Base-by-base conservation (phyloP, 768 basidiomycete genomes). In the Panaeolus papilionaceus region DNA sequence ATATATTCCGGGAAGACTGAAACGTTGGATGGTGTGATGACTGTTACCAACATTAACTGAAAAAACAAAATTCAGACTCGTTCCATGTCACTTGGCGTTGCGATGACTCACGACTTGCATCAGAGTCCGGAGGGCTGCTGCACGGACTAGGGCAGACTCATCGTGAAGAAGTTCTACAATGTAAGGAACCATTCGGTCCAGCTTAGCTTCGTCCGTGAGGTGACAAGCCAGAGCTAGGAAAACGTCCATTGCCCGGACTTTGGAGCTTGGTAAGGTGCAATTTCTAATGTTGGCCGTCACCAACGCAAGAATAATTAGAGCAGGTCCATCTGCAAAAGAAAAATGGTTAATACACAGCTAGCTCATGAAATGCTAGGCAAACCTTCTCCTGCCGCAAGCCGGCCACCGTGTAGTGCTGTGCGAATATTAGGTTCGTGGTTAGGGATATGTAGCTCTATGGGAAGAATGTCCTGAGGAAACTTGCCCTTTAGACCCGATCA, bases 1-100 rank as follows among this genome's bases (percentile, higher is more conserved):
- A 99, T 92, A 76, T 98, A 99, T 77, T 98, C 96, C 0, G 96
- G 93, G 73, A 99, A 92, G 28, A 98, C 93, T 8, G 93, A 81
- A 7, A 82, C 83, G 72, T 97, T 95, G 28, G 82, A 96, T 82
- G 90, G 96, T 81, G 80, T 97, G 85, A 94, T 93, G 8, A 90
- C 89, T 1, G 87, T 88, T 38, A 93, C 91, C n/a, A 88, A 72
- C 75, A 81, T 80, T n/a, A 82, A 72, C 78, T 81, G 70, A 7
- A 67, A 58, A 26, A 66, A 45, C 1, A 20, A 4, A 47, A 47
- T 45, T 4, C 23, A 2, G 63, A 51, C 0, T 44, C 28, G 18
- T 45, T 12, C 28, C 38, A 12, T 62, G 49, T 1, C 20, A 14
- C 18, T 40, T 20, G 61, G 26, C 9, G 58, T 61, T 4, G 2